Evolutionary conservation across 441 rosid species (phyloP), one percentile per base, ranked within the genome.

Genomic region (Brassica balearica): DNA sequence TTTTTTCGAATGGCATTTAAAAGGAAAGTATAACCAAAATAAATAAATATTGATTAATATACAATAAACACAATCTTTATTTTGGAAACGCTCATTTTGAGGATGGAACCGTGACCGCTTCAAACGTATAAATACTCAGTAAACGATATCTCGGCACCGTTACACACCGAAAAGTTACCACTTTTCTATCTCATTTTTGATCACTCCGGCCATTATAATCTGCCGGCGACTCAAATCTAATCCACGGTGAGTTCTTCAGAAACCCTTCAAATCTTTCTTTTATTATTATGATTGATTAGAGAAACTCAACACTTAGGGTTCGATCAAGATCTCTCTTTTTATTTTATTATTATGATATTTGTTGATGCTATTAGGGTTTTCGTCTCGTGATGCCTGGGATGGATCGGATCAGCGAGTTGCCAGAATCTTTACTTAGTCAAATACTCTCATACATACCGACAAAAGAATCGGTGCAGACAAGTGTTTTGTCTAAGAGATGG

Each of bases 401-500:
- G 4, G 67, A 71, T 60, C 38, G 58, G 27, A 71, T 60, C 66
- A 71, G 75, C 58, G 67, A 59, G 11, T 38, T 71, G 15, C 75
- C 75, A 14, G 75, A 71, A n/a, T 8, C 22, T 20, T n/a, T 71
- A 55, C 0, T 58, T 0, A 59, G 38, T 34, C 66, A 59, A 3
- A 60, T 71, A 8, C 58, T 71, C 58, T 59, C 67, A 5, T 59
- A 4, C 36, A 38, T 71, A 4, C 75, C 56, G 14, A 71, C 75
- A 4, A 38, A 71, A 59, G 22, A 59, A 8, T 71, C 75, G 66
- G 75, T 71, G 36, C 61, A 71, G 75, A 71, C 75, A 55, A 71
- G 75, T n/a, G 55, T 60, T 71, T 22, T 71, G 62, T 22, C 67
- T n/a, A 56, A 4, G 0, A 22, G 58, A 23, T 71, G 75, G 75